Evolutionary conservation across 2,329 filamentous ascomycete genomes (phyloP).

Genomic region (Phaeosphaeriaceae sp.): DNA sequence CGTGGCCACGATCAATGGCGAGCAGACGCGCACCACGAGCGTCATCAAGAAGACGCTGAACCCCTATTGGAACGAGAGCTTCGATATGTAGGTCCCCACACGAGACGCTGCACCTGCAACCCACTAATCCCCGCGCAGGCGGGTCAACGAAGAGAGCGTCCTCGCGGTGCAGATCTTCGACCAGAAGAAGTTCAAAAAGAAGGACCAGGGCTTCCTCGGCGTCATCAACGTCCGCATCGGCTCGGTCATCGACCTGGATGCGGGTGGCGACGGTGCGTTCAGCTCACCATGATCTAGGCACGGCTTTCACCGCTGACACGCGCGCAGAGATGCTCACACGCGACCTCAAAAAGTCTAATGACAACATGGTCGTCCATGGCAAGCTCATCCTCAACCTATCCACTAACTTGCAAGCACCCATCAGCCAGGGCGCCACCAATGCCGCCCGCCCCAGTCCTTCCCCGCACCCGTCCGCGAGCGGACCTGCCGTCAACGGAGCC

Average conservation of each 20-base stretch:
- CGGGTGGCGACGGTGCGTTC: constrained; percentile 84
- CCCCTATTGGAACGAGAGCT: constrained; percentile 99
- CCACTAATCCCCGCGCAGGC: constrained; percentile 62
- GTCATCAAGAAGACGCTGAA: constrained; percentile 98
- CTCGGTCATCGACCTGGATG: constrained; percentile 88
- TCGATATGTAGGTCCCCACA: constrained; percentile 80
- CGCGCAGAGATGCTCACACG: constrained; percentile 88
- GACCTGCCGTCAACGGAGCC: constrained; percentile 42
- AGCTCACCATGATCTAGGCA: neutral
- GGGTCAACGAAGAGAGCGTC: constrained; percentile 93
- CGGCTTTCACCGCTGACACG: constrained; percentile 27
- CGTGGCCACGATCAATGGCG: constrained; percentile 94
- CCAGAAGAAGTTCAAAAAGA: constrained; percentile 99
- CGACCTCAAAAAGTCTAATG: constrained; percentile 96
- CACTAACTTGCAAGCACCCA: constrained; percentile 80
- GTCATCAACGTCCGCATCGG: constrained; percentile 97
- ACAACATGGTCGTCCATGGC: constrained; percentile 96
- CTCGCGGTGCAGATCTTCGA: constrained; percentile 98
- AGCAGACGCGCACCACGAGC: constrained; percentile 97
- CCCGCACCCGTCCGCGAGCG: constrained; percentile 47
- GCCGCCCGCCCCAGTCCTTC: constrained; percentile 50
- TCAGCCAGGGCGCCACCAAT: constrained; percentile 59
- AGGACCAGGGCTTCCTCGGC: constrained; percentile 97
- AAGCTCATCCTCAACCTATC: constrained; percentile 97
- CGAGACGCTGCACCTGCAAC: constrained; percentile 5